phyloP scores from a whole-genome alignment of 352 stramenopile genomes.

The Phytophthora fragariaefolia region DNA sequence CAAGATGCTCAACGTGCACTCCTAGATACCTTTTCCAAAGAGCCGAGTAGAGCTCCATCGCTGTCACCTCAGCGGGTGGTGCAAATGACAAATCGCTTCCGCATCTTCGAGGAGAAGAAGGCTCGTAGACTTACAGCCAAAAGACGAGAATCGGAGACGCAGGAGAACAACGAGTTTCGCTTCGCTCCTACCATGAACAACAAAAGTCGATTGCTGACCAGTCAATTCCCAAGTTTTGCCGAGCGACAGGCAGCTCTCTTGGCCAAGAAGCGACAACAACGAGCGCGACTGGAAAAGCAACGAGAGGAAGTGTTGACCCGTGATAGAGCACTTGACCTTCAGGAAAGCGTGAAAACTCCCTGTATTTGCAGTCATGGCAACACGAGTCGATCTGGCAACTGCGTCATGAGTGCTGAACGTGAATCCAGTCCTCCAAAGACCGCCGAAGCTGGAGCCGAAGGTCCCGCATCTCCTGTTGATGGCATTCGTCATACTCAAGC shows the following conservation, averaged over 20 bases:
- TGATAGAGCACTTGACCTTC: conserved; percentile 37
- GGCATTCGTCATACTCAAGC: conserved; percentile 39
- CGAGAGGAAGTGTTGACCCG: conserved; percentile 25
- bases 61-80: conserved; percentile 41
- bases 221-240: conserved; percentile 47
- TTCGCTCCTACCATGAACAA: conserved; percentile 46
- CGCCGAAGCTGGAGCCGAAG: conserved; percentile 9
- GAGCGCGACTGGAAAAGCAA: conserved; percentile 31
- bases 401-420: conserved; percentile 14
- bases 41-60: conserved; percentile 4
- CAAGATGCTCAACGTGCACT: conserved; percentile 15
- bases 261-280: conserved; percentile 38
- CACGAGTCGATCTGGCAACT: conserved; percentile 23
- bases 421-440: conserved; percentile 23
- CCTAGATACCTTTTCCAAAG: conserved; percentile 20
- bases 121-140: conserved; percentile 35
- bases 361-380: conserved; percentile 54
- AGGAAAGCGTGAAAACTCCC: conserved; percentile 46
- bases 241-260: conserved; percentile 41
- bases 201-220: conserved; percentile 47
- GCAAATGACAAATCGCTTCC: conserved; percentile 50
- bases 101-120: conserved; percentile 47
- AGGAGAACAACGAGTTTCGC: conserved; percentile 33
- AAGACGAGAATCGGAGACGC: conserved; percentile 42
- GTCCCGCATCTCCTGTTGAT: conserved; percentile 6